Evolutionary conservation across 202 grass and related monocot species (phyloP), one percentile per base, ranked within the genome.

Genomic region (Zoysia matrella): DNA sequence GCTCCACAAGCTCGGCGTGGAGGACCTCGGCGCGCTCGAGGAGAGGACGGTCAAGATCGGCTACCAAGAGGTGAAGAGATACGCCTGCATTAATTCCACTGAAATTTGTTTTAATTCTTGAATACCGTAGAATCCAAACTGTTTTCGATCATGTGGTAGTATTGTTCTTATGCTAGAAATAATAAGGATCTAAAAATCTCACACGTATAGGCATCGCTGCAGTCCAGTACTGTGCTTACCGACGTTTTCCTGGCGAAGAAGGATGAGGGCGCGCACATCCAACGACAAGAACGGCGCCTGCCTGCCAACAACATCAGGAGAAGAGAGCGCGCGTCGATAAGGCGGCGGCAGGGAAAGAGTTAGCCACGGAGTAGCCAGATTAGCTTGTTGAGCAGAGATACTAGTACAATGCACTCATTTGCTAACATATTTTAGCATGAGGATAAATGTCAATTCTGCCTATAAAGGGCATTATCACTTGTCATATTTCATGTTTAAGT

Each of bases 181-280:
- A 6, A 0, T n/a, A n/a, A n/a, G 14, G n/a, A 18, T 16, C 15
- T 18, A 18, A 18, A 18, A 16, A 60, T 6, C 8, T 7, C 2
- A 15, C 15, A 18, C n/a, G 3, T 6, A 5, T 6, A 57, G 78
- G 78, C 78, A 4, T 85, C 85, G 12, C n/a, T 88, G 53, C 52
- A 86, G 40, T 86, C 88, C 14, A 90, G 49, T 11, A 81, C 81
- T 9, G 88, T 88, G 5, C 91, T 93, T 11, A 93, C 73, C 0
- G 66, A 87, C 3, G 85, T 90, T 42, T 93, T 90, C 80, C 41
- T 79, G 8, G 15, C 15, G 43, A 69, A 80, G 39, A 73, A 73
- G 13, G 2, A 71, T 30, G 47, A 39, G 18, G 47, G 9, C 4
- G 47, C 68, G 68, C 1, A 6, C 47, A 13, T 0, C 47, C n/a